phyloP scores from a whole-genome alignment of 192 early-diverging fungal species.

The Phlyctochytrium bullatum region DNA sequence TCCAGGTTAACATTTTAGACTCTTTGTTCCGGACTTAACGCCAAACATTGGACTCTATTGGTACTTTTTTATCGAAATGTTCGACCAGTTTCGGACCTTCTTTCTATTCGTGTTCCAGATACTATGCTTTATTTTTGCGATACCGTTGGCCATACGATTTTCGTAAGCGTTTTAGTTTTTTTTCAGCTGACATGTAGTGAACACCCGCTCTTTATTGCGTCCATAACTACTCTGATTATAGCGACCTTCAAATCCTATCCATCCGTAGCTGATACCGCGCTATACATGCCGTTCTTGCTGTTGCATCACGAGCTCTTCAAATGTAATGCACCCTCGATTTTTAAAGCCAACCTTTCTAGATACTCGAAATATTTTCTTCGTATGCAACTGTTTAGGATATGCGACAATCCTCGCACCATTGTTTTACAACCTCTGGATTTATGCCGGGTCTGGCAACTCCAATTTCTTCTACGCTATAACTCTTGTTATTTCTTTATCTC shows the following conservation, averaged over 20 bases:
- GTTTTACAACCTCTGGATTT: slow-evolving; percentile 95
- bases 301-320: slow-evolving; percentile 82
- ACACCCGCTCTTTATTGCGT: slow-evolving; percentile 74
- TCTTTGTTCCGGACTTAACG: slow-evolving; percentile 82
- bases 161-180: slow-evolving; percentile 46
- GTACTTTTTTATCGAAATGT: slow-evolving; percentile 99
- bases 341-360: slow-evolving; percentile 49
- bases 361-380: slow-evolving; percentile 76
- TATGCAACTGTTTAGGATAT: slow-evolving; percentile 68
- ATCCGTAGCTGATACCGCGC: slow-evolving; percentile 77
- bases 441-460: slow-evolving; percentile 92
- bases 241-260: slow-evolving; percentile 94
- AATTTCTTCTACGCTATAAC: slow-evolving; percentile 99
- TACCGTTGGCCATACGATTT: slow-evolving; percentile 79
- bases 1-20: slow-evolving; percentile 27
- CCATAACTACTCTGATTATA: slow-evolving; percentile 71
- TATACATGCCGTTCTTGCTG: slow-evolving; percentile 79
- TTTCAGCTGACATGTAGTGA: slow-evolving; percentile 42
- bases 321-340: slow-evolving; percentile 57
- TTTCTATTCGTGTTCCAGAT: slow-evolving; percentile 94
- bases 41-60: slow-evolving; percentile 96
- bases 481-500: slow-evolving; percentile 83
- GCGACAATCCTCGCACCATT: slow-evolving; percentile 79
- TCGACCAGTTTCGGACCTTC: slow-evolving; percentile 95
- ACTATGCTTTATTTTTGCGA: slow-evolving; percentile 83